These are phyloP conservation scores for Marasmius oreades DNA, from an alignment of 1,284 basidiomycete species.

Conservation along the genomic window DNA sequence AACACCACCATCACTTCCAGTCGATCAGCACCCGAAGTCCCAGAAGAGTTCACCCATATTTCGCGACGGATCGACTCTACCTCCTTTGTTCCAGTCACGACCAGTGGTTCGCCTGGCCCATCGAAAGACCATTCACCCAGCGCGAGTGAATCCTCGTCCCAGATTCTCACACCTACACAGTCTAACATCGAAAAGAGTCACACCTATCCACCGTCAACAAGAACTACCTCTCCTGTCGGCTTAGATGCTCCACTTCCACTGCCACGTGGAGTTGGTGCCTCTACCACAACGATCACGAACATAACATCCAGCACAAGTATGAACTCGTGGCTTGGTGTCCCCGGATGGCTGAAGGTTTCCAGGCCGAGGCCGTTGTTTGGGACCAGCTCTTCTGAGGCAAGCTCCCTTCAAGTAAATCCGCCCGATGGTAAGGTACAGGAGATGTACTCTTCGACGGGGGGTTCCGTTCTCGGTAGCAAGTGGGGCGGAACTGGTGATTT, in stretches of 20 bases:
- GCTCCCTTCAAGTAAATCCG: slow-evolving; percentile 16
- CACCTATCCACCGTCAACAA: slow-evolving; percentile 74
- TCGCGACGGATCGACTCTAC: slow-evolving; percentile 46
- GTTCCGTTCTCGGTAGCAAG: slow-evolving; percentile 25
- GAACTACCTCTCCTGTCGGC: slow-evolving; percentile 31
- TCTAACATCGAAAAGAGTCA: slow-evolving; percentile 38
- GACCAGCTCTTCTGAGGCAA: slow-evolving; percentile 23
- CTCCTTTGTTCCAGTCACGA: slow-evolving; percentile 61
- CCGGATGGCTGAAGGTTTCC: slow-evolving; percentile 66
- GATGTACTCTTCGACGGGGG: slow-evolving; percentile 48
- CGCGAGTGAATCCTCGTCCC: slow-evolving; percentile 15
- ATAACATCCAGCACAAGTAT: slow-evolving; percentile 20
- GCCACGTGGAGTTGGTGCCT: slow-evolving; percentile 24
- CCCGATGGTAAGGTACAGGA: slow-evolving; percentile 40
- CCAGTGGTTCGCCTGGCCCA: slow-evolving; percentile 30
- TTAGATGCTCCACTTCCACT: slow-evolving; percentile 15
- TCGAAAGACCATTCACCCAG: slow-evolving; percentile 13
- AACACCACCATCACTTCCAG: slow-evolving; percentile 28
- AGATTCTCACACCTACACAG: slow-evolving; percentile 27
- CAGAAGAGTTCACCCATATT: slow-evolving; percentile 70
- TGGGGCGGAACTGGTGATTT: slow-evolving; percentile 49
- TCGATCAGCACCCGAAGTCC: slow-evolving; percentile 30
- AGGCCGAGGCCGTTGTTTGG: slow-evolving; percentile 28
- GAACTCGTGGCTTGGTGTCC: slow-evolving; percentile 65
- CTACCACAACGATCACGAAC: background rate